Percentiles rank a stretch among this genome's conserved stretches.
Conservation (phyloP, 768 basidiomycete species). For the Boletus patriciae region DNA sequence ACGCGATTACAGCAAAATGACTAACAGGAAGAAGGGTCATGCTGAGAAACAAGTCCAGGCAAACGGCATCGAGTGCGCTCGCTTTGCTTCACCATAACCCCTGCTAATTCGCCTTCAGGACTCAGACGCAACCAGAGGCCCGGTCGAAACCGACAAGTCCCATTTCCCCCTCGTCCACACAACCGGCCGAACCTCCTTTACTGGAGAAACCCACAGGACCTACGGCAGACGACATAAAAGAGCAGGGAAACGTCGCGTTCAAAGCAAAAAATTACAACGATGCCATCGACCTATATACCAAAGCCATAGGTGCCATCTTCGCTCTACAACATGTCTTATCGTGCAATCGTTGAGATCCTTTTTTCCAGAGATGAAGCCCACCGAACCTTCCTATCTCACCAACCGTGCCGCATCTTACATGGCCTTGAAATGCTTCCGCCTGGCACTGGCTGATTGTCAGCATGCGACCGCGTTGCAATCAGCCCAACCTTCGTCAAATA, state of each 20-base stretch:
- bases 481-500: slow-evolving; percentile 64
- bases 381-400: slow-evolving; percentile 75
- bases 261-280: slow-evolving; percentile 62
- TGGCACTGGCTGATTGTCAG: slow-evolving; percentile 79
- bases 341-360: slow-evolving; percentile 4
- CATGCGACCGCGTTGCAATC: slow-evolving; percentile 66
- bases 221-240: slow-evolving; percentile 59
- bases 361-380: slow-evolving; percentile 52
- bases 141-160: slow-evolving; percentile 17
- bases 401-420: slow-evolving; percentile 89
- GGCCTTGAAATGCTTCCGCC: slow-evolving; percentile 72
- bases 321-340: slow-evolving; percentile 23
- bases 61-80: slow-evolving; percentile 26
- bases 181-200: slow-evolving; percentile 9
- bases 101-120: slow-evolving; percentile 17
- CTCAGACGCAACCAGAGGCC: slow-evolving; percentile 10
- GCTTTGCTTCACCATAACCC: not conserved
- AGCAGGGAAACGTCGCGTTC: slow-evolving; percentile 74
- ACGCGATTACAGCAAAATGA: slow-evolving; percentile 20
- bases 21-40: slow-evolving; percentile 33
- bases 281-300: slow-evolving; percentile 72
- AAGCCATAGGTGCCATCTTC: slow-evolving; percentile 60
- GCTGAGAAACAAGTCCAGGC: slow-evolving; percentile 31
- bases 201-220: slow-evolving; percentile 35
- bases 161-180: slow-evolving; percentile 16